phyloP scores from a whole-genome alignment of 805 yeast genomes.

The Saccharomyces mikatae region DNA sequence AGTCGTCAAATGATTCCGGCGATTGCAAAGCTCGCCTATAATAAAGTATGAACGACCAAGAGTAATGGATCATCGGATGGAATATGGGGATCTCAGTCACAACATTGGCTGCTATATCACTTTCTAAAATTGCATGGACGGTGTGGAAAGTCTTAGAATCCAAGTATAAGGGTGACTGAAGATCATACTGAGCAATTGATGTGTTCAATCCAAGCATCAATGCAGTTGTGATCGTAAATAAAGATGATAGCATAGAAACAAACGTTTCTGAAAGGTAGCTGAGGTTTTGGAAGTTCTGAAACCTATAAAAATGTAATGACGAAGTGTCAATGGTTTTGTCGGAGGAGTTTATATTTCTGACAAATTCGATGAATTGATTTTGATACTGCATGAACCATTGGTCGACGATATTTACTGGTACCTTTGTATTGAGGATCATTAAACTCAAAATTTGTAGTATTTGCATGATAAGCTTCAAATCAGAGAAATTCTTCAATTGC shows the following conservation, averaged over 20 bases:
- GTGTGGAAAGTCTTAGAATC: conserved; percentile 33
- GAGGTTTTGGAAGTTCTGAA: not conserved
- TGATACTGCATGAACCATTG: conserved; percentile 42
- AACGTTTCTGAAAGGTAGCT: not conserved
- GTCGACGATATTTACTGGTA: conserved; percentile 28
- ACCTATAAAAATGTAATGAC: not conserved
- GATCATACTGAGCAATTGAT: conserved; percentile 36
- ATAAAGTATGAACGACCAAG: conserved; percentile 58
- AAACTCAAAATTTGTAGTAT: conserved; percentile 32
- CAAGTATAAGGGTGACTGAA: conserved; percentile 34
- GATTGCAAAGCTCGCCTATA: not conserved
- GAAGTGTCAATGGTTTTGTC: not conserved
- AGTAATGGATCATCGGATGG: conserved; percentile 48
- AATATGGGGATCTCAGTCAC: conserved; percentile 1
- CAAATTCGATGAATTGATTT: not conserved
- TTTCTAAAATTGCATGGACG: conserved; percentile 36
- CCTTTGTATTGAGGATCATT: conserved; percentile 34
- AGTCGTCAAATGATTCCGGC: conserved; percentile 39
- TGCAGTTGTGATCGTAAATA: conserved; percentile 31
- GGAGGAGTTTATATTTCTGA: not conserved
- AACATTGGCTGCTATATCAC: conserved; percentile 19
- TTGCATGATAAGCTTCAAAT: conserved; percentile 31
- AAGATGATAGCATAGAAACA: conserved; percentile 4
- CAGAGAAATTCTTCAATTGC: conserved; percentile 21
- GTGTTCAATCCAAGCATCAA: conserved; percentile 51